phyloP scores from a whole-genome alignment of 73 alveolate genomes.

The Paramecium bursaria region DNA sequence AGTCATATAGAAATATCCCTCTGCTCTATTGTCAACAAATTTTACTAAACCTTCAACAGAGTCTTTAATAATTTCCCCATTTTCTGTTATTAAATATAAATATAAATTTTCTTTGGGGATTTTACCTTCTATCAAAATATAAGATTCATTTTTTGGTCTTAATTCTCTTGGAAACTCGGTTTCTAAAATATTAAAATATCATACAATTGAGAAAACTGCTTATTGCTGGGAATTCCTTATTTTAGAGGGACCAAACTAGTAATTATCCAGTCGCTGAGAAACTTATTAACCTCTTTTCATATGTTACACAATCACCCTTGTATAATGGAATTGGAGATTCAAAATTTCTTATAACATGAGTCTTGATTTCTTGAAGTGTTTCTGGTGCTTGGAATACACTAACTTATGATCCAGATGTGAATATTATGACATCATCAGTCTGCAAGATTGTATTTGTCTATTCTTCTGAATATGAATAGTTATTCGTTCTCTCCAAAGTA shows the following conservation, averaged over 20 bases:
- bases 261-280: neutral
- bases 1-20: conserved; percentile 10
- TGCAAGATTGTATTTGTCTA: neutral
- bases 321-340: conserved; percentile 1
- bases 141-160: neutral
- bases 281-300: conserved; percentile 22
- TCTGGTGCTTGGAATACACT: conserved; percentile 19
- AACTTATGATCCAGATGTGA: neutral
- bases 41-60: neutral
- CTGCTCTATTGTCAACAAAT: neutral
- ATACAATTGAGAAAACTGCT: neutral
- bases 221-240: neutral
- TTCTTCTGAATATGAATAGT: neutral
- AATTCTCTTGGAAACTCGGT: conserved; percentile 7
- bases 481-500: conserved; percentile 13
- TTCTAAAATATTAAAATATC: no score
- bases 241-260: conserved; percentile 12
- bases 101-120: conserved; percentile 9
- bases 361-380: neutral
- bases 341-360: neutral
- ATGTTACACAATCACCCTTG: conserved; percentile 6
- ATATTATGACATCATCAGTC: conserved; percentile 13
- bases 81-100: neutral
- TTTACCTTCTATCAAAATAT: neutral
- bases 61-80: conserved; percentile 11